Evolutionary conservation across 768 basidiomycete genomes (phyloP), one percentile per base, ranked within the genome.

Genomic region (Mycena floridula): DNA sequence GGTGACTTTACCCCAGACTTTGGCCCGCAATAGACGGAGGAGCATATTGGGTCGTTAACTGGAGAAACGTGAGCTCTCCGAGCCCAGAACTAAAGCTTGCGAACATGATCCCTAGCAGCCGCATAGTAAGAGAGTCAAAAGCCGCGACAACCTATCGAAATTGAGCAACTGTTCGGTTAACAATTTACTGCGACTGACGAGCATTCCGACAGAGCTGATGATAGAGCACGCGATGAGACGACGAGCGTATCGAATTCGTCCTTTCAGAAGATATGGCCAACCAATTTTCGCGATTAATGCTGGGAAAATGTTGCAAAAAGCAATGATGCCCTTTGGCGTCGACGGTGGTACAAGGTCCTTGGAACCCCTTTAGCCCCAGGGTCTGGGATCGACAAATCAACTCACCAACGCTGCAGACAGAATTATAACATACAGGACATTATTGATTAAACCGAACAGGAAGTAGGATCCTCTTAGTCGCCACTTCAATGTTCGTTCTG

Each of bases 391-490:
- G n/a, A n/a, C n/a, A n/a, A n/a, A n/a, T n/a, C n/a, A n/a, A n/a
- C n/a, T n/a, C n/a, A n/a, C n/a, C 3, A 97, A 70, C 1, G 96
- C 96, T 5, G 95, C 95, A 1, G 91, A 95, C 16, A 99, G 78
- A 49, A 98, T 96, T 49, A 98, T 87, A 27, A 99, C 95, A 64
- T 98, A 96, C 45, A 95, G 72, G 4, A 96, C 92, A 92, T 50
- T 0, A 46, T 18, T 96, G 46, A 94, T 85, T 20, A 94, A 74
- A 5, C 93, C 93, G 54, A 95, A 95, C 28, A 92, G 67, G 63
- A 93, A 91, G 73, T 95, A 96, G 0, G 92, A 90, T n/a, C n/a
- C n/a, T n/a, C n/a, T n/a, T n/a, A n/a, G n/a, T n/a, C n/a, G n/a
- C n/a, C n/a, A n/a, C n/a, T n/a, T n/a, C n/a, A n/a, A n/a, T n/a